Conservation (phyloP, 2,329 filamentous ascomycete species). For the Delphinella strobiligena region DNA sequence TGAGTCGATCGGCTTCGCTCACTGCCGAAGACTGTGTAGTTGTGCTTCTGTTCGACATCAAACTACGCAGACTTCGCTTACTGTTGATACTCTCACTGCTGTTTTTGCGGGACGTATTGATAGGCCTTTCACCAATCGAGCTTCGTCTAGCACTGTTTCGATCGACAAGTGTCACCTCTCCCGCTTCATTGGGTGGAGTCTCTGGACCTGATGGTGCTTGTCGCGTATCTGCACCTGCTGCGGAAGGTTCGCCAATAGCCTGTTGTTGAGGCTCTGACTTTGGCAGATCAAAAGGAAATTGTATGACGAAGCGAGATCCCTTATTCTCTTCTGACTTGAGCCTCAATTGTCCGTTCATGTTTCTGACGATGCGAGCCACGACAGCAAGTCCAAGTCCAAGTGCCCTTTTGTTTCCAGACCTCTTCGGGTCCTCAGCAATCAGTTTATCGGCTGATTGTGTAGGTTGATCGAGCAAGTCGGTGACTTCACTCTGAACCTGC, state of each 20-base stretch:
- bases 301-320: conserved; percentile 71
- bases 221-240: conserved; percentile 15
- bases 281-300: conserved; percentile 61
- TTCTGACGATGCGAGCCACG: conserved; percentile 75
- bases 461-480: conserved; percentile 26
- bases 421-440: conserved; percentile 15
- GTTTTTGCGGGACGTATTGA: conserved; percentile 20
- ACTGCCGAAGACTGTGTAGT: conserved; percentile 17
- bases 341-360: conserved; percentile 79
- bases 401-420: conserved; percentile 31
- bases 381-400: conserved; percentile 77
- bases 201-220: too few species aligned
- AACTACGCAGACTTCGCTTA: conserved; percentile 37
- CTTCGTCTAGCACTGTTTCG: conserved; percentile 6
- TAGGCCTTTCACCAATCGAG: too few species aligned
- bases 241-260: conserved; percentile 10
- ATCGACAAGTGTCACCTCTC: conserved; percentile 53
- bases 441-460: conserved; percentile 19
- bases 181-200: conserved; percentile 15
- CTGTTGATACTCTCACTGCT: conserved; percentile 38
- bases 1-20: conserved; percentile 57
- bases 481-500: conserved; percentile 53
- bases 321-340: conserved; percentile 73
- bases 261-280: conserved; percentile 18
- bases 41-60: conserved; percentile 25